These are phyloP conservation scores for Saccharomyces hybrid DNA, from an alignment of 1,139 yeast genomes.

Conservation along the genomic window DNA sequence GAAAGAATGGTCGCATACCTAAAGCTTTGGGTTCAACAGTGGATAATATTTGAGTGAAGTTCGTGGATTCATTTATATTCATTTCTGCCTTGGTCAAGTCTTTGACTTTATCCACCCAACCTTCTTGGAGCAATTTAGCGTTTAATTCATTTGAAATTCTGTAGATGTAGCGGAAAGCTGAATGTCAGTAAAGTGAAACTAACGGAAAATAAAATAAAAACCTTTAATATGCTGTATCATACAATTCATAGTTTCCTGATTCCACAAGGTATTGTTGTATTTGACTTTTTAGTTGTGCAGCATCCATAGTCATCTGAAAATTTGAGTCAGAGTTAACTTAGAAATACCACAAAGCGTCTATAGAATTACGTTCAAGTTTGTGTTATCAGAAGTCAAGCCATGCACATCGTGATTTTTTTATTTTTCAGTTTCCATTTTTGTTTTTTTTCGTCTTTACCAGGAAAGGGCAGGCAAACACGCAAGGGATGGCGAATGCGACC, in stretches of 20 bases:
- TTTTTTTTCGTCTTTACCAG: background rate
- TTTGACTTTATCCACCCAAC: constrained; percentile 78
- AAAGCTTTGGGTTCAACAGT: constrained; percentile 58
- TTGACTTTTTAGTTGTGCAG: constrained; percentile 42
- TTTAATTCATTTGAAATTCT: constrained; percentile 53
- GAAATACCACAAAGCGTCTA: no score
- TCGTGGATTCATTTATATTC: constrained; percentile 34
- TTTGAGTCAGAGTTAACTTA: no score
- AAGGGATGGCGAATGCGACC: background rate
- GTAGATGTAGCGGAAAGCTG: background rate
- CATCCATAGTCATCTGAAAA: background rate
- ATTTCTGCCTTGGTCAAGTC: constrained; percentile 43
- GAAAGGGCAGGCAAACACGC: background rate
- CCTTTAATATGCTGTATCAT: constrained; percentile 8
- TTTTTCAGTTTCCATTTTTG: background rate
- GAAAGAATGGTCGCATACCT: constrained; percentile 33
- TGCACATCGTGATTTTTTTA: background rate
- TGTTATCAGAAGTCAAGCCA: background rate
- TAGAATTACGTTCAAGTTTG: no score
- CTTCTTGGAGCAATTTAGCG: constrained; percentile 61
- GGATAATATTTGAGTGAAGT: constrained; percentile 47
- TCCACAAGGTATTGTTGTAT: constrained; percentile 65
- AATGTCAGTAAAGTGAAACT: constrained; percentile 6
- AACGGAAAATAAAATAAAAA: background rate
- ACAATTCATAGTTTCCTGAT: constrained; percentile 72